Evolutionary conservation across 305 asterid species (phyloP).

Genomic region (Fraxinus greggii): DNA sequence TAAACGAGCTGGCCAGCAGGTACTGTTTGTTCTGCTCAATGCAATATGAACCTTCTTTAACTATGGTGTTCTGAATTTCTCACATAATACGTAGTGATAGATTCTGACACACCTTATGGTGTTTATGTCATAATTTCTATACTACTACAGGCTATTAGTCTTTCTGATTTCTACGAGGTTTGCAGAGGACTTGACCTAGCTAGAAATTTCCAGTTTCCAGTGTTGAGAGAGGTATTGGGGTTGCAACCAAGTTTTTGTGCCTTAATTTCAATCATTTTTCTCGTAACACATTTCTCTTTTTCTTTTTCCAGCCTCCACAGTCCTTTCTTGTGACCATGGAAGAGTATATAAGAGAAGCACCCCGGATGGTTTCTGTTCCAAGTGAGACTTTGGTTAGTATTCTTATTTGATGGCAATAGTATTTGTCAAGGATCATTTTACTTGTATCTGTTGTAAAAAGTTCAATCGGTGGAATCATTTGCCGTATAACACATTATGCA

Average conservation of each 20-base stretch:
- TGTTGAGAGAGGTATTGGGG: slow-evolving; percentile 68
- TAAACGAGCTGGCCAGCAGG: slow-evolving; percentile 99
- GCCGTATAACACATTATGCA: not conserved
- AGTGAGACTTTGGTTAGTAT: slow-evolving; percentile 14
- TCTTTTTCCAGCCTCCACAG: slow-evolving; percentile 50
- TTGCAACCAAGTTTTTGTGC: not conserved
- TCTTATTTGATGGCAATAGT: not conserved
- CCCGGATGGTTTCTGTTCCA: slow-evolving; percentile 50
- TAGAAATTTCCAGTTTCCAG: slow-evolving; percentile 93
- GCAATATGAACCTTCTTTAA: not conserved
- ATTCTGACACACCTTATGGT: slow-evolving; percentile 4
- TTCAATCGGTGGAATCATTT: not conserved
- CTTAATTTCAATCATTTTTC: slow-evolving; percentile 15
- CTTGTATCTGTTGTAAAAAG: not conserved
- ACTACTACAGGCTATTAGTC: slow-evolving; percentile 61
- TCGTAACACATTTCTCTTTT: not conserved
- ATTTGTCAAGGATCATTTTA: not conserved
- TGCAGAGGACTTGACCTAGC: slow-evolving; percentile 97
- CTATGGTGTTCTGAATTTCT: slow-evolving; percentile 3
- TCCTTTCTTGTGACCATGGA: slow-evolving; percentile 71
- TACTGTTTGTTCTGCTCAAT: slow-evolving; percentile 18
- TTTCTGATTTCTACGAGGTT: slow-evolving; percentile 89
- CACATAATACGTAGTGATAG: not conserved
- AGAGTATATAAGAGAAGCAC: slow-evolving; percentile 67
- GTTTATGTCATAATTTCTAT: slow-evolving; percentile 11